Evolutionary conservation across 768 basidiomycete genomes (phyloP), one percentile per base, ranked within the genome.

Genomic region (Tricholoma furcatifolium): DNA sequence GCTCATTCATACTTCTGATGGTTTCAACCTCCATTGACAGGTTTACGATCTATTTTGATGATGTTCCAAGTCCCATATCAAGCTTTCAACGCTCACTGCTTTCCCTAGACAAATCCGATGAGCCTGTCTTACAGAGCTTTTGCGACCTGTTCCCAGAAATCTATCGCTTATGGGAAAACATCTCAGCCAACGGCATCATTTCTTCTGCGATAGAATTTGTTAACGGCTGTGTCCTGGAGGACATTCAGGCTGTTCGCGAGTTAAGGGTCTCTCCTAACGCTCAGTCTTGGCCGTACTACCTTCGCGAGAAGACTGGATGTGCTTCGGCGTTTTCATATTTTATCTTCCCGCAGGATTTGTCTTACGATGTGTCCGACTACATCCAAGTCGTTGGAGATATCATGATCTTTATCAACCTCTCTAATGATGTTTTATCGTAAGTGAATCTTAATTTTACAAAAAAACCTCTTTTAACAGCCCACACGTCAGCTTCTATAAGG

Each of bases 361-460:
- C 27, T 9, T 45, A 45, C 30, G 17, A 32, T 12, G 43, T 45
- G 7, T 12, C 43, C 6, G 43, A 45, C 43, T 45, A 30, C 32
- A 45, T 45, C 9, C 43, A 45, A 45, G 21, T 20, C 23, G 32
- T 45, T 31, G 43, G 43, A 10, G 43, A 45, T n/a, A 45, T 45
- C 43, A 45, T 30, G 43, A 45, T 45, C 17, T 45, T 30, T 32
- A 45, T 45, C 24, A 45, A 45, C n/a, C 30, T 45, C 21, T 23
- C 30, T 10, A 45, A 45, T 20, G 43, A 45, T 17, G 27, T 45
- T 20, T 31, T 45, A 11, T 45, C 43, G 43, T 45, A 45, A 4
- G 43, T 31, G 6, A 9, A 7, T 17, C n/a, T n/a, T n/a, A n/a
- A n/a, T 35, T 17, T 14, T 30, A 3, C 10, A 18, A 15, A 9